phyloP scores from a whole-genome alignment of 148 eudicot genomes.

The Gaultheria prostrata region DNA sequence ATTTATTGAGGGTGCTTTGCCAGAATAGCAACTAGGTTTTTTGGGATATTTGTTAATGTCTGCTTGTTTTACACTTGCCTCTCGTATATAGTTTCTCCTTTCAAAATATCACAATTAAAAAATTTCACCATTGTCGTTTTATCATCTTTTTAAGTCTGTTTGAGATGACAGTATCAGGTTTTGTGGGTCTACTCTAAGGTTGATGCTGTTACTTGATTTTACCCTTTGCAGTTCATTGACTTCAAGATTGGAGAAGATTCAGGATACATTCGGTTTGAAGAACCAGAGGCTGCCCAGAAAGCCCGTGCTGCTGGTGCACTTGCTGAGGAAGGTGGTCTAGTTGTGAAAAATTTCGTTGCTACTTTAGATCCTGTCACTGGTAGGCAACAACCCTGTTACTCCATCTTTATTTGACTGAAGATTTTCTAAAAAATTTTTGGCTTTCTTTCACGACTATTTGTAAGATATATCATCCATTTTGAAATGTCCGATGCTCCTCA shows the following conservation, averaged over 20 bases:
- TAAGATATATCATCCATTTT: background rate
- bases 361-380: slow-evolving; percentile 75
- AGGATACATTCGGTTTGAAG: slow-evolving; percentile 79
- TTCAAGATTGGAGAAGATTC: slow-evolving; percentile 69
- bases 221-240: slow-evolving; percentile 39
- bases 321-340: slow-evolving; percentile 71
- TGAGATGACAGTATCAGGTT: background rate
- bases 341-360: slow-evolving; percentile 63
- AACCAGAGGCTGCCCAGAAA: slow-evolving; percentile 66
- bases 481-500: background rate
- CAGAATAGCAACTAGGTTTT: background rate
- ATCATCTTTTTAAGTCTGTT: background rate
- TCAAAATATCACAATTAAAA: background rate
- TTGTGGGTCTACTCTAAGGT: slow-evolving; percentile 8
- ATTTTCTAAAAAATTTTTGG: background rate
- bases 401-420: background rate
- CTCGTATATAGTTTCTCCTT: background rate
- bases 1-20: background rate
- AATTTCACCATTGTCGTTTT: background rate
- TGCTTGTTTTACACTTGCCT: background rate
- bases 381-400: slow-evolving; percentile 23
- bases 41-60: background rate
- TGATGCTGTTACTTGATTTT: background rate
- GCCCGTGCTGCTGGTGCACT: slow-evolving; percentile 88
- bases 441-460: background rate